A percentile compares a stretch with the other conserved stretches of the same genome.
Evolutionary conservation across 371 early-diverging fungal genomes (phyloP).

Genomic region (Mucor mucedo): DNA sequence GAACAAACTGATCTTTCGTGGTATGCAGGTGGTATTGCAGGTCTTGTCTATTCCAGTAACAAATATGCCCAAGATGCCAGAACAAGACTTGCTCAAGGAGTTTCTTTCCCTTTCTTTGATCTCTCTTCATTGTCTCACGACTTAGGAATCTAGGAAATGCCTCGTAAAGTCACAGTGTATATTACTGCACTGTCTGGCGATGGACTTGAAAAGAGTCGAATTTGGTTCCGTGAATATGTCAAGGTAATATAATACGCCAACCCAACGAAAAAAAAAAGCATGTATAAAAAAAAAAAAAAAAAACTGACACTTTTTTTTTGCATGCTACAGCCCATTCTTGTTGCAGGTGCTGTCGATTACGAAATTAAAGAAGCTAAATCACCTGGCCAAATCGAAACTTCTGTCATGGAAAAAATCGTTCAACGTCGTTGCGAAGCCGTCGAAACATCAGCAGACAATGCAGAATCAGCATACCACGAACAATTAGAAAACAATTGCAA

Average conservation of each 20-base stretch:
- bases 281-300: background rate
- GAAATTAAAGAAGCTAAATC: too few relatives aligned
- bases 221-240: conserved; percentile 69
- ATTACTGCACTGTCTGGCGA: conserved; percentile 71
- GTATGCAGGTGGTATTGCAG: conserved; percentile 52
- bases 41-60: conserved; percentile 60
- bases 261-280: too few relatives aligned
- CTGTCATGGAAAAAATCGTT: too few relatives aligned
- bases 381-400: too few relatives aligned
- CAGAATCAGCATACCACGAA: too few relatives aligned
- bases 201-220: conserved; percentile 68
- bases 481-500: too few relatives aligned
- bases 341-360: too few relatives aligned
- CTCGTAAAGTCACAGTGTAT: conserved; percentile 69
- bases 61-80: conserved; percentile 55
- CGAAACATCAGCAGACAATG: too few relatives aligned
- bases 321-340: too few relatives aligned
- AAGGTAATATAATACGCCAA: conserved; percentile 48
- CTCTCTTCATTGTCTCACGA: background rate
- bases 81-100: conserved; percentile 51
- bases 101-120: conserved; percentile 40
- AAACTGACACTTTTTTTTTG: too few relatives aligned
- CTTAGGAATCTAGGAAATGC: conserved; percentile 60
- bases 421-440: too few relatives aligned
- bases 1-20: conserved; percentile 63